Conservation (phyloP, 352 stramenopile genomes). For the Peronospora destructor region DNA sequence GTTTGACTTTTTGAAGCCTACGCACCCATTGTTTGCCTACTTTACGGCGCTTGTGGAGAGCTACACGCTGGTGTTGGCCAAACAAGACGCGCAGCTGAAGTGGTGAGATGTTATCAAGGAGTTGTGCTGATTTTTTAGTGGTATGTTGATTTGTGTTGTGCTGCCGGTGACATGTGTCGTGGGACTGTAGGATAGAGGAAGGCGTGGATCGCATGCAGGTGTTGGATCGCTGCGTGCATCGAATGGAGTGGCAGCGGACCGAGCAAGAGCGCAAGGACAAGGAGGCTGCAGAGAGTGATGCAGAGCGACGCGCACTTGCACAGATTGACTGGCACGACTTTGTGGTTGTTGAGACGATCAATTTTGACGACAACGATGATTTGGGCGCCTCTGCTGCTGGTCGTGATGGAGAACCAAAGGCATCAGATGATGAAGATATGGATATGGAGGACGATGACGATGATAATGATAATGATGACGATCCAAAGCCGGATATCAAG, state of each 20-base stretch:
- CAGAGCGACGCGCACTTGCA: constrained; percentile 58
- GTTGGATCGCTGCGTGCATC: constrained; percentile 78
- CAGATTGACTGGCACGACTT: constrained; percentile 99
- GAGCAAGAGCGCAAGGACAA: constrained; percentile 68
- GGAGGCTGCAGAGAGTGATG: constrained; percentile 68
- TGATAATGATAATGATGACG: constrained; percentile 62
- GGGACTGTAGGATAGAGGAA: constrained; percentile 40
- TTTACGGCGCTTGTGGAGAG: constrained; percentile 97
- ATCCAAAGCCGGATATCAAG: constrained; percentile 55
- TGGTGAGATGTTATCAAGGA: constrained; percentile 18
- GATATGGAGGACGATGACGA: constrained; percentile 80
- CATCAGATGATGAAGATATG: constrained; percentile 85
- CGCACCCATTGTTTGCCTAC: constrained; percentile 95
- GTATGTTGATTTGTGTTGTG: constrained; percentile 6
- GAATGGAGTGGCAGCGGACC: constrained; percentile 71
- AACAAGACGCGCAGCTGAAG: constrained; percentile 61
- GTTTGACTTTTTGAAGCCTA: constrained; percentile 97
- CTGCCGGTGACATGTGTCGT: not conserved
- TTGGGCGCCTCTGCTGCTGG: constrained; percentile 26
- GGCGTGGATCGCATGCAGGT: constrained; percentile 81
- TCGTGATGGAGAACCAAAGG: constrained; percentile 28
- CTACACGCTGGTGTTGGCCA: constrained; percentile 89
- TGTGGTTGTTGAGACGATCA: constrained; percentile 98
- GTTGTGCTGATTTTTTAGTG: constrained; percentile 1
- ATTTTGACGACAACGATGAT: constrained; percentile 89